Evolutionary conservation across 805 yeast genomes (phyloP).

Genomic region (Starmerella stellata): DNA sequence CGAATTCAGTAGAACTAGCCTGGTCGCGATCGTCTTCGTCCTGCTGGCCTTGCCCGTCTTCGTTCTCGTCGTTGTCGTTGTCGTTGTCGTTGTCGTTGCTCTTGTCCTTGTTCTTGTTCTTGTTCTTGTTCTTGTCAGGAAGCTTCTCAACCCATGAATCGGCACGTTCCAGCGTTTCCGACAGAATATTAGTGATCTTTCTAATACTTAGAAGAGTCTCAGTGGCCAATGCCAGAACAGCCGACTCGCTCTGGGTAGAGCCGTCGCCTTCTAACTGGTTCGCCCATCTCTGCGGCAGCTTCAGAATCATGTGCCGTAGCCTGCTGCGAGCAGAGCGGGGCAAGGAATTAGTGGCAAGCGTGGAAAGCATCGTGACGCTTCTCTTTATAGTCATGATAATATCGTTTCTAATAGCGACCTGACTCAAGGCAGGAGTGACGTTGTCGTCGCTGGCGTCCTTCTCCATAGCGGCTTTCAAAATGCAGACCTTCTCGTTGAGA

Average conservation of each 20-base stretch:
- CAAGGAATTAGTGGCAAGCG: constrained; percentile 56
- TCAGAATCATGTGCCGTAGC: constrained; percentile 60
- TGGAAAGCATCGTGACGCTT: constrained; percentile 68
- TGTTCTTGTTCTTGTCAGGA: constrained; percentile 3
- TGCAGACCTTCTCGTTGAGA: constrained; percentile 14
- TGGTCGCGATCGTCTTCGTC: too few relatives aligned
- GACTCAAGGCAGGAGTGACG: constrained; percentile 17
- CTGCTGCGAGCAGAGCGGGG: constrained; percentile 65
- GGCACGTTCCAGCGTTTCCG: constrained; percentile 66
- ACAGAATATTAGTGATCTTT: constrained; percentile 66
- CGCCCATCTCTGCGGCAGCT: constrained; percentile 62
- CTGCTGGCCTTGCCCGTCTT: too few relatives aligned
- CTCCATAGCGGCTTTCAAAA: constrained; percentile 16
- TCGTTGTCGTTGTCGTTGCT: background rate
- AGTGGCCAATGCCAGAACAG: constrained; percentile 63
- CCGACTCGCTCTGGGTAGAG: constrained; percentile 33
- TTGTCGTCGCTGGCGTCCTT: constrained; percentile 14
- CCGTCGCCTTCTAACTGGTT: constrained; percentile 19
- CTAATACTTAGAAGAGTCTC: constrained; percentile 79
- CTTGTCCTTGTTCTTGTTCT: background rate
- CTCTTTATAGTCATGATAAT: constrained; percentile 78
- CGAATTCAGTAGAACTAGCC: too few relatives aligned
- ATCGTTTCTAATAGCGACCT: constrained; percentile 45
- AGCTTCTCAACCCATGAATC: constrained; percentile 48
- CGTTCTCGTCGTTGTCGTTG: too few relatives aligned